A percentile compares a stretch with the other conserved stretches of the same genome.
Conservation (phyloP, 768 basidiomycete species). For the Leccinum ochraceum region DNA sequence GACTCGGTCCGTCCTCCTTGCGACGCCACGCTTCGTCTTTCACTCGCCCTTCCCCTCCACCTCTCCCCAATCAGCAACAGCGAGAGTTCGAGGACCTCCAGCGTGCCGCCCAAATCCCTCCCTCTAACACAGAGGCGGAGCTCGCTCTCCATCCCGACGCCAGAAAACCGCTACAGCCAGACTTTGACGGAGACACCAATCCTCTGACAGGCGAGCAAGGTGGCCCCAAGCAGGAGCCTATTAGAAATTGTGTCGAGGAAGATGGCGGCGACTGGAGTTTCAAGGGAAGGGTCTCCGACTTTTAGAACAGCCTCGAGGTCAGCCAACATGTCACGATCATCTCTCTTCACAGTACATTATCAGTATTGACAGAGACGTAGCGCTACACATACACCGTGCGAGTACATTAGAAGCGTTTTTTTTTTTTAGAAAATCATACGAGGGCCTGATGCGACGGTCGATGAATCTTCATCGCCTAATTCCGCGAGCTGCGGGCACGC, state of each 20-base stretch:
- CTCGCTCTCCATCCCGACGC: constrained; percentile 71
- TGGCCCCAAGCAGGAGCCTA: constrained; percentile 86
- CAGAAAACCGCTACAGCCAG: constrained; percentile 52
- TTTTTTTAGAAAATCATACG: constrained; percentile 4
- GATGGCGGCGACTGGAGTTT: constrained; percentile 85
- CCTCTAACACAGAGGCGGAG: constrained; percentile 41
- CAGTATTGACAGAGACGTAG: constrained; percentile 8
- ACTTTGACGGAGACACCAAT: constrained; percentile 82
- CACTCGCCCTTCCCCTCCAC: constrained; percentile 68
- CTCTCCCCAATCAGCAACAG: constrained; percentile 74
- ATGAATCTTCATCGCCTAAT: constrained; percentile 67
- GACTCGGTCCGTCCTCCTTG: not conserved
- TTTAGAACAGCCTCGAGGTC: constrained; percentile 41
- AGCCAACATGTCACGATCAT: not conserved
- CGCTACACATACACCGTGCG: constrained; percentile 18
- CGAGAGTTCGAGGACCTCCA: constrained; percentile 86
- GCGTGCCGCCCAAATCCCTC: constrained; percentile 54
- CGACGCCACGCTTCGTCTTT: constrained; percentile 37
- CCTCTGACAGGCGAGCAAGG: constrained; percentile 83
- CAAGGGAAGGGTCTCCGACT: constrained; percentile 87
- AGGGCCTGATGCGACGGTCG: not conserved
- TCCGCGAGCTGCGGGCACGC: constrained; percentile 72
- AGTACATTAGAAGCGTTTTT: constrained; percentile 13
- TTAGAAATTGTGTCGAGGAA: constrained; percentile 52
- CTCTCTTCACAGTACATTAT: constrained; percentile 9